phyloP scores from a whole-genome alignment of 1,284 basidiomycete species.

The Flammula alnicola region DNA sequence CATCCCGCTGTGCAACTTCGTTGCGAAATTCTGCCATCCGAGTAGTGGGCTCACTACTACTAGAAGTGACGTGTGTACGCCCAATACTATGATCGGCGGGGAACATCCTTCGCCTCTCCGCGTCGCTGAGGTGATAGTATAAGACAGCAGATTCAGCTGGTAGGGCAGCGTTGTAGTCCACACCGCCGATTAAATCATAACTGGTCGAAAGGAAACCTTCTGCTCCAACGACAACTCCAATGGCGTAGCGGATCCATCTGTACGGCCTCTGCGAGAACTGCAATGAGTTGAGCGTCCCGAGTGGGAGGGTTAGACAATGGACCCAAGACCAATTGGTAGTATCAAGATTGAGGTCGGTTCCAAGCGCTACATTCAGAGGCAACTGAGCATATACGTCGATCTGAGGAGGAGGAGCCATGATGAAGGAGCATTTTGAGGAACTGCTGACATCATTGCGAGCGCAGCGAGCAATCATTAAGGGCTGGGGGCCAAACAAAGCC shows the following conservation, averaged over 20 bases:
- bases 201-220: constrained; percentile 22
- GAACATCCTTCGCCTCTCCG: constrained; percentile 26
- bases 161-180: constrained; percentile 20
- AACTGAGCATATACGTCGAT: no score
- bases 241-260: constrained; percentile 27
- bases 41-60: constrained; percentile 10
- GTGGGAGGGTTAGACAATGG: no score
- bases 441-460: no score
- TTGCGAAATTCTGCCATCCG: constrained; percentile 16
- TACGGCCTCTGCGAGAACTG: constrained; percentile 22
- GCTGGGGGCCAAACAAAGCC: no score
- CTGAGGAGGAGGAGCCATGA: no score
- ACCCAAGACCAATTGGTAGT: no score
- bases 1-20: constrained; percentile 18
- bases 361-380: no score
- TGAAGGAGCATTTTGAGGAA: no score
- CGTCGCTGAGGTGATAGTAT: constrained; percentile 23
- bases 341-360: no score
- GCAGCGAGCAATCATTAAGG: no score
- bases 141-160: constrained; percentile 16
- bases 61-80: constrained; percentile 17
- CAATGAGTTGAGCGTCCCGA: constrained; percentile 12
- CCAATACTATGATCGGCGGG: constrained; percentile 19
- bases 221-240: constrained; percentile 23
- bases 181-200: constrained; percentile 7